Evolutionary conservation across 139 green algal genomes (phyloP).

Genomic region (Coelastrella sp.): DNA sequence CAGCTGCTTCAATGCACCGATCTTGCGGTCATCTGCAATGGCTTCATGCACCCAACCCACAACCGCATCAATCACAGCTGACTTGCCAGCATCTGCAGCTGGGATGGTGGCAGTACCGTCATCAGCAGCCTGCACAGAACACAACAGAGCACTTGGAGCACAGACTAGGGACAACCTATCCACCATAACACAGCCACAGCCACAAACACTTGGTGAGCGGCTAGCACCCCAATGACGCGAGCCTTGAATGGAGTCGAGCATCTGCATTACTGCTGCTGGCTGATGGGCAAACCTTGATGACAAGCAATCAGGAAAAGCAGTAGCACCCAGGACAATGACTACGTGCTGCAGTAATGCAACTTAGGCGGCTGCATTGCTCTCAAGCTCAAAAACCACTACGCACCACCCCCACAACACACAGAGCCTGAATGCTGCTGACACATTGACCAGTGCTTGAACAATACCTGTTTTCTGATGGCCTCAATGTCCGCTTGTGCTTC

Average conservation of each 20-base stretch:
- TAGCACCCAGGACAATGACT: too few relatives aligned
- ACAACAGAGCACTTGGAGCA: neutral
- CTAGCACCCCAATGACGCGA: too few relatives aligned
- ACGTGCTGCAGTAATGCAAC: too few relatives aligned
- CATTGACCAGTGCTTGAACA: too few relatives aligned
- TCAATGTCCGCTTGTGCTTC: slow-evolving; percentile 82
- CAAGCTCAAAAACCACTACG: too few relatives aligned
- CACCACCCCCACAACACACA: too few relatives aligned
- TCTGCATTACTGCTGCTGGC: neutral
- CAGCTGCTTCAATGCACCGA: slow-evolving; percentile 77
- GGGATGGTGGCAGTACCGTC: slow-evolving; percentile 39
- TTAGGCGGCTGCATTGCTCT: too few relatives aligned
- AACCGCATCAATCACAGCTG: slow-evolving; percentile 65
- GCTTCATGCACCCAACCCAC: slow-evolving; percentile 73
- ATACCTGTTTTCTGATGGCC: slow-evolving; percentile 75
- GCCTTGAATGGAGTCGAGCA: too few relatives aligned
- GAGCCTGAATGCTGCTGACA: too few relatives aligned
- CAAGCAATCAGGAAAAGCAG: too few relatives aligned
- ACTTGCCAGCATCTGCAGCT: slow-evolving; percentile 29
- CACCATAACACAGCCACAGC: neutral
- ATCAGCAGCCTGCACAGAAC: slow-evolving; percentile 44
- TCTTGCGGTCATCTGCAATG: slow-evolving; percentile 85
- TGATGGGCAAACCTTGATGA: neutral
- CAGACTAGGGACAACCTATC: neutral
- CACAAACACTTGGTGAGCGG: too few relatives aligned